Conservation (phyloP, 2,329 filamentous ascomycete genomes). For the Penicillium sp. region DNA sequence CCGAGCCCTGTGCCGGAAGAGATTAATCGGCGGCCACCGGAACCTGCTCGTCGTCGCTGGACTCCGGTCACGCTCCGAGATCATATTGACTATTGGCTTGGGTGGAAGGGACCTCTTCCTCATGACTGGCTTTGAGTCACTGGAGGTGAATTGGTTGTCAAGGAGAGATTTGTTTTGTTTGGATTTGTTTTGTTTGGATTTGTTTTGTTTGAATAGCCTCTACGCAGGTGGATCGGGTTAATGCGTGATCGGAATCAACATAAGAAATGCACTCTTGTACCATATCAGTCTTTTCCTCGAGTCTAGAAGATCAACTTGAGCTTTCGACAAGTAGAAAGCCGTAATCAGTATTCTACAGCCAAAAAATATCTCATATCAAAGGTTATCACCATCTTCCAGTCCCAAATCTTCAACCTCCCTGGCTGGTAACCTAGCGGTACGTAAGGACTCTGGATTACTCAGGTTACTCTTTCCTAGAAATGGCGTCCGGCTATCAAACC, state of each 20-base stretch:
- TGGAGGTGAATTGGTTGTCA: not conserved
- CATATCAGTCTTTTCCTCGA: no score
- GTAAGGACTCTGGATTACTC: not conserved
- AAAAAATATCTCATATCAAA: no score
- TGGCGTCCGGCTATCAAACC: not conserved
- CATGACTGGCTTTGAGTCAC: not conserved
- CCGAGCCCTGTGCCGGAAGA: not conserved
- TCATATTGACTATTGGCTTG: conserved; percentile 41
- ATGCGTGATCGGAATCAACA: not conserved
- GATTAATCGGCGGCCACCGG: not conserved
- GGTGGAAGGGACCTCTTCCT: conserved; percentile 40
- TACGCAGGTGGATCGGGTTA: not conserved
- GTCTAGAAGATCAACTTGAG: no score
- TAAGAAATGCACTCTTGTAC: not conserved
- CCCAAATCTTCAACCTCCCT: not conserved
- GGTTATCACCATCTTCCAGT: not conserved
- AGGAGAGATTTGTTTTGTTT: not conserved
- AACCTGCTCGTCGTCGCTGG: not conserved
- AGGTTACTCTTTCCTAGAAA: not conserved
- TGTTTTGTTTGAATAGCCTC: no score
- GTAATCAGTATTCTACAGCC: no score
- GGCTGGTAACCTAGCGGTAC: not conserved
- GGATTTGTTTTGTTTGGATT: no score
- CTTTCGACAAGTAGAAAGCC: no score
- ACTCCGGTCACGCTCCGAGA: conserved; percentile 30